phyloP scores from a whole-genome alignment of 1,139 yeast genomes.

The Blastobotrys serpentis region DNA sequence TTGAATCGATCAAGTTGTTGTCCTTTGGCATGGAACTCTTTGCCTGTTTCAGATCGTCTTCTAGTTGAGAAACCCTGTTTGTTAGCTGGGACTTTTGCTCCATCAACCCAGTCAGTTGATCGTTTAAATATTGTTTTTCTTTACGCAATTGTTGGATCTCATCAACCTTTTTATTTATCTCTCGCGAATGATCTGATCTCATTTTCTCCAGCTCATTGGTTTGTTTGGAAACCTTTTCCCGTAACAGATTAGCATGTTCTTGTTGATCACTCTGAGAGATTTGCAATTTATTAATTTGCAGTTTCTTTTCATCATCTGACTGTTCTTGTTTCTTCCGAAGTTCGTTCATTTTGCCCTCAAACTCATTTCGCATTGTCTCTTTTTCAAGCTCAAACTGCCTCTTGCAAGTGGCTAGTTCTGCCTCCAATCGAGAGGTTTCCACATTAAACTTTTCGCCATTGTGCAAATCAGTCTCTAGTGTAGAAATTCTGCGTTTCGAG shows the following conservation, averaged over 20 bases:
- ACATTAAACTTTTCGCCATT: constrained; percentile 1
- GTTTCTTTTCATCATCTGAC: neutral
- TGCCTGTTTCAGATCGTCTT: neutral
- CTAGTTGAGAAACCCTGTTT: neutral
- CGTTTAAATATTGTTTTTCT: constrained; percentile 1
- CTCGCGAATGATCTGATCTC: neutral
- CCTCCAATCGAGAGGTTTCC: constrained; percentile 2
- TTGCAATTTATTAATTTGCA: neutral
- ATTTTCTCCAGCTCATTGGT: neutral
- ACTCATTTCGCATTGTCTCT: neutral
- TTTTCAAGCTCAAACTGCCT: constrained; percentile 1
- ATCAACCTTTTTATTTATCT: neutral
- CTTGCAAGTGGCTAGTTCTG: neutral
- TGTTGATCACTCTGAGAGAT: neutral
- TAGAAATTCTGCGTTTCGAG: neutral
- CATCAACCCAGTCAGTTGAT: constrained; percentile 1
- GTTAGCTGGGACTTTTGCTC: constrained; percentile 4
- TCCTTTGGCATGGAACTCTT: no score
- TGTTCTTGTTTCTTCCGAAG: neutral
- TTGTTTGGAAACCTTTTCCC: constrained; percentile 2
- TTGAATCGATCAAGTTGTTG: no score
- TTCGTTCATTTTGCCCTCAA: neutral
- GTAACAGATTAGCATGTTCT: constrained; percentile 4
- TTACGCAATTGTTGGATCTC: neutral
- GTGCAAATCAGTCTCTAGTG: constrained; percentile 2